Evolutionary conservation across 495 filamentous ascomycete genomes (phyloP).

Genomic region (Rhypophila decipiens): DNA sequence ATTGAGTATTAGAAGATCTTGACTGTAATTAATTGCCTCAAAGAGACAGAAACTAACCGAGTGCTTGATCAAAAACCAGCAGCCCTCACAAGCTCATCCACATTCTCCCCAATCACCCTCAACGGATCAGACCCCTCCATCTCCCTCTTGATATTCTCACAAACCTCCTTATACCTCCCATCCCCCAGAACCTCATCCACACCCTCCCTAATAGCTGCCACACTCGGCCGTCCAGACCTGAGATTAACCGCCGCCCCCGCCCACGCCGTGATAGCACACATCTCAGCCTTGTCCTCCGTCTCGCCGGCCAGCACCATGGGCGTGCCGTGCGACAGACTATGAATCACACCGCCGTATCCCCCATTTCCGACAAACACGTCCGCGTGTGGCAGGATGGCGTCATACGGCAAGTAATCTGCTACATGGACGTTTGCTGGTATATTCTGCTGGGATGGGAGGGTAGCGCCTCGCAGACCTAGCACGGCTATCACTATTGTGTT

Average conservation of each 20-base stretch:
- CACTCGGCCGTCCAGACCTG: conserved; percentile 8
- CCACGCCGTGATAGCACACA: conserved; percentile 18
- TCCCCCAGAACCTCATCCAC: conserved; percentile 14
- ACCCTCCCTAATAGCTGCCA: conserved; percentile 13
- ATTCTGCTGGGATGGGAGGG: conserved; percentile 4
- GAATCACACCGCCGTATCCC: conserved; percentile 32
- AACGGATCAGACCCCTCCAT: conserved; percentile 19
- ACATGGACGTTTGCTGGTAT: conserved; percentile 23
- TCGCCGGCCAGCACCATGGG: conserved; percentile 32
- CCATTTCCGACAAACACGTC: conserved; percentile 29
- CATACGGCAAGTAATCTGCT: conserved; percentile 28
- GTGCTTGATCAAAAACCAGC: too few relatives aligned
- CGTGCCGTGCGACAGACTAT: conserved; percentile 28
- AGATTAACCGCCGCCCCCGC: conserved; percentile 23
- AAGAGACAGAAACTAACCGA: too few relatives aligned
- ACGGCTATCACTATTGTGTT: conserved; percentile 25
- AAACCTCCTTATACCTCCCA: background rate
- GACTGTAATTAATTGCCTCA: too few relatives aligned
- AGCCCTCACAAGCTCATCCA: background rate
- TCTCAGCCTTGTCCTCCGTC: conserved; percentile 33
- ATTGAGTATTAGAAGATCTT: too few relatives aligned
- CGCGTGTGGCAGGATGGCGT: conserved; percentile 23
- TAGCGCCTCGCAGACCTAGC: conserved; percentile 21
- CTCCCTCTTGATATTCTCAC: conserved; percentile 8
- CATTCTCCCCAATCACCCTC: conserved; percentile 9